Base-by-base conservation (phyloP, 2,329 filamentous ascomycete species). In the Xylaria sp. region DNA sequence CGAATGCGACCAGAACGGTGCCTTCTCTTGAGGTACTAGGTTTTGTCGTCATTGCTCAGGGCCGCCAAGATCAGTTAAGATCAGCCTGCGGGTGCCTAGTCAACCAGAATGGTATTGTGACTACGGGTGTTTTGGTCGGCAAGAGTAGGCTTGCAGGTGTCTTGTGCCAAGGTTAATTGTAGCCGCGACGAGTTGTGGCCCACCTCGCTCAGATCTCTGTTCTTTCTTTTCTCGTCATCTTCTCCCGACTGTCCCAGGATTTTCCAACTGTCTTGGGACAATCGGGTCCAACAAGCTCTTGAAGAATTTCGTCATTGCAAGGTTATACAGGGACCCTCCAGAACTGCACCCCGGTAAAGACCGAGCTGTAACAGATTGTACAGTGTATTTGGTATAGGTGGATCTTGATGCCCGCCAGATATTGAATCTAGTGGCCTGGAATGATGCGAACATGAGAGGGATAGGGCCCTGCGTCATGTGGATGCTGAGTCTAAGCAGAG, bases 141-240 rank as follows among this genome's bases (percentile, higher is more conserved):
- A 28, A 28, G 5, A 28, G 28, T 28, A 28, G 5, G 5, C 28
- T 51, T 44, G 31, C n/a, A 54, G 59, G 65, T 58, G 55, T 52
- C 31, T 37, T 61, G 51, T 51, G n/a, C 66, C 60, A 48, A 73
- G 65, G 57, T 63, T 61, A 63, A 51, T 66, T 23, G 50, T 48
- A n/a, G 39, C 28, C 66, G 63, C 57, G 63, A 39, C 67, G 67
- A 63, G 65, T 9, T 58, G 59, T 61, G 73, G 67, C 41, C n/a
- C 44, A 65, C 69, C 72, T 71, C 81, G 83, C 83, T 85, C 84
- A 81, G 84, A 85, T 85, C 72, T 85, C 84, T 83, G 84, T 85
- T 86, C 84, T 85, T 81, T 65, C 69, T 57, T 39, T 72, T 72
- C 69, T 76, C 68, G 76, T 80, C 72, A 75, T 81, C 65, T 65